These are phyloP conservation scores for Zymoseptoria pseudotritici DNA, from an alignment of 2,329 filamentous ascomycete genomes.

Conservation along the genomic window DNA sequence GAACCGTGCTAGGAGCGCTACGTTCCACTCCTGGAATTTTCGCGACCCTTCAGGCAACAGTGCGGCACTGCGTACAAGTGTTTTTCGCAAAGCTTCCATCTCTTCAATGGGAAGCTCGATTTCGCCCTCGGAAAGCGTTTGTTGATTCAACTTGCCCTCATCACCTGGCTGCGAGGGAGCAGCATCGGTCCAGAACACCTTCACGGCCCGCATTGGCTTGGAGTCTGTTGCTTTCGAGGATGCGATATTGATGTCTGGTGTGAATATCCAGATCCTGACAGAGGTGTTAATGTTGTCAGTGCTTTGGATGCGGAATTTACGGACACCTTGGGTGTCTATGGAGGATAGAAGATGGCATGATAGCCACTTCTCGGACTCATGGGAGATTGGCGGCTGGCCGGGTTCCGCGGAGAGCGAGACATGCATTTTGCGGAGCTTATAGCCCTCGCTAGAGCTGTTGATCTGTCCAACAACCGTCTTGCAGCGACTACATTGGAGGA, in stretches of 20 bases:
- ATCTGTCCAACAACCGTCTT: conserved; percentile 31
- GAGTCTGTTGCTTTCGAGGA: conserved; percentile 30
- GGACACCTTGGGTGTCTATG: conserved; percentile 48
- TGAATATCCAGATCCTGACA: conserved; percentile 50
- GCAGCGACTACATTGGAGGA: conserved; percentile 32
- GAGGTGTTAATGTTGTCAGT: neutral
- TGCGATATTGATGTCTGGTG: conserved; percentile 51
- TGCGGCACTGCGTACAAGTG: conserved; percentile 19
- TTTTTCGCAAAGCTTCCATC: conserved; percentile 38
- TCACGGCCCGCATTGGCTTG: conserved; percentile 46
- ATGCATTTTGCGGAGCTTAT: conserved; percentile 25
- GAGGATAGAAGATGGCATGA: conserved; percentile 50
- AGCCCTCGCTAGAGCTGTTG: conserved; percentile 40
- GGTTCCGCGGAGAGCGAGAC: conserved; percentile 17
- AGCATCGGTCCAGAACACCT: conserved; percentile 44
- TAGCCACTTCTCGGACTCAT: conserved; percentile 37
- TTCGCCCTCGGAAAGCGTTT: conserved; percentile 21
- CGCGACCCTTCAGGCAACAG: conserved; percentile 20
- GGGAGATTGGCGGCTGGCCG: neutral
- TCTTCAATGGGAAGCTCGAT: conserved; percentile 21
- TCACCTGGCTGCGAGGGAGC: neutral
- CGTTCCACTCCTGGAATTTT: conserved; percentile 18
- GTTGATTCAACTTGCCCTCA: conserved; percentile 6
- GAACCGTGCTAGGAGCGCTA: conserved; percentile 16
- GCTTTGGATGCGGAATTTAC: conserved; percentile 51